A percentile compares a stretch with the other conserved stretches of the same genome.
Evolutionary conservation across 1,284 basidiomycete genomes (phyloP).

Genomic region (Amylostereum areolatum): DNA sequence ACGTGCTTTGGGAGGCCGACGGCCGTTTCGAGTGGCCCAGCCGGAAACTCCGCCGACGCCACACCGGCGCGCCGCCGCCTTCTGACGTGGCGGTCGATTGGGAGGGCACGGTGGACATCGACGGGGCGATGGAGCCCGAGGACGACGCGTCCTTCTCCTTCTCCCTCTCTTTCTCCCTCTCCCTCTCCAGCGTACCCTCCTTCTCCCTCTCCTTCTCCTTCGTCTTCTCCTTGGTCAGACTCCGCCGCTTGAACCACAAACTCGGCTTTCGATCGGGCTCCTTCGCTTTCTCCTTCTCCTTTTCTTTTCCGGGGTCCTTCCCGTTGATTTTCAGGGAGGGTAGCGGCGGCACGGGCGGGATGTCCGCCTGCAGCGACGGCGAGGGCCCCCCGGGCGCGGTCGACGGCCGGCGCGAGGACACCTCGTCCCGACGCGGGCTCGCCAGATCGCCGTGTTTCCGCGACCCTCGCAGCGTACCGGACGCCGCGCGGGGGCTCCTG

Average conservation of each 20-base stretch:
- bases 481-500: conserved; percentile 3
- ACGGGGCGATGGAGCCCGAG: neutral
- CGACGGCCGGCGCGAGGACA: conserved; percentile 22
- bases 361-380: neutral
- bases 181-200: conserved; percentile 11
- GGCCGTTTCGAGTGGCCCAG: conserved; percentile 14
- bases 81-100: conserved; percentile 7
- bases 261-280: conserved; percentile 37
- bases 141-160: conserved; percentile 6
- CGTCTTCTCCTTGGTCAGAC: conserved; percentile 17
- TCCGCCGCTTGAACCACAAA: conserved; percentile 50
- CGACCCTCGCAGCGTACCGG: neutral
- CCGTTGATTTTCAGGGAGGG: conserved; percentile 14
- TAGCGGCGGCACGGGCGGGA: conserved; percentile 16
- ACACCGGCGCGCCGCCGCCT: neutral
- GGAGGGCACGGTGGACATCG: neutral
- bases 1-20: neutral
- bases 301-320: conserved; percentile 17
- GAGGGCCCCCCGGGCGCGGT: conserved; percentile 13
- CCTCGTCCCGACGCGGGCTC: conserved; percentile 5
- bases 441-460: conserved; percentile 1
- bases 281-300: conserved; percentile 34
- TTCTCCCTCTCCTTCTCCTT: conserved; percentile 14
- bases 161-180: conserved; percentile 16
- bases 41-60: conserved; percentile 15